phyloP scores from a whole-genome alignment of 1,139 yeast species.

The Hemisphaericaspora lyxosophila region DNA sequence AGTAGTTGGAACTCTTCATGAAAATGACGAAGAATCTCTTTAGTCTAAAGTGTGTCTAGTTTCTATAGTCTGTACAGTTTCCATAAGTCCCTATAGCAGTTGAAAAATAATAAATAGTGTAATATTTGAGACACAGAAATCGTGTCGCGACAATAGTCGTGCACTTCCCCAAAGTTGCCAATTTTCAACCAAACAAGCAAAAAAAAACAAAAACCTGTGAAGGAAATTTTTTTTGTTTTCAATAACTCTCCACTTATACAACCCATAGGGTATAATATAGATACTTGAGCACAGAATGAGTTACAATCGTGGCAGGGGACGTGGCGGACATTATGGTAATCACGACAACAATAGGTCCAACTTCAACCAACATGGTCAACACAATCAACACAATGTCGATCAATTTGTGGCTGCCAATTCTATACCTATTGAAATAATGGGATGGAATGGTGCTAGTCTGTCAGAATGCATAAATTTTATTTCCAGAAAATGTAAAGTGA shows the following conservation, averaged over 20 bases:
- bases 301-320: conserved; percentile 38
- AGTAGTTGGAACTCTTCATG: conserved; percentile 58
- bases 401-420: conserved; percentile 34
- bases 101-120: too few species aligned
- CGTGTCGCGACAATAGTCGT: too few species aligned
- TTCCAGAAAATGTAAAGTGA: conserved; percentile 62
- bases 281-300: conserved; percentile 35
- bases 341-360: conserved; percentile 16
- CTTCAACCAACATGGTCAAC: conserved; percentile 16
- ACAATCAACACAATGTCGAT: conserved; percentile 27
- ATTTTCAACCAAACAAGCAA: too few species aligned
- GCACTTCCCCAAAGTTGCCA: too few species aligned
- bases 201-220: too few species aligned
- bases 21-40: conserved; percentile 15
- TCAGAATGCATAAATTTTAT: conserved; percentile 71
- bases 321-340: conserved; percentile 38
- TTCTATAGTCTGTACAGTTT: too few species aligned
- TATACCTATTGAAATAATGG: conserved; percentile 60
- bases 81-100: too few species aligned
- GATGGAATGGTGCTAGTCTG: conserved; percentile 79
- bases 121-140: too few species aligned
- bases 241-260: too few species aligned
- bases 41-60: too few species aligned
- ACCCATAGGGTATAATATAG: too few species aligned
- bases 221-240: too few species aligned